Conservation (phyloP, 371 early-diverging fungal species). For the Lichtheimia corymbifera region DNA sequence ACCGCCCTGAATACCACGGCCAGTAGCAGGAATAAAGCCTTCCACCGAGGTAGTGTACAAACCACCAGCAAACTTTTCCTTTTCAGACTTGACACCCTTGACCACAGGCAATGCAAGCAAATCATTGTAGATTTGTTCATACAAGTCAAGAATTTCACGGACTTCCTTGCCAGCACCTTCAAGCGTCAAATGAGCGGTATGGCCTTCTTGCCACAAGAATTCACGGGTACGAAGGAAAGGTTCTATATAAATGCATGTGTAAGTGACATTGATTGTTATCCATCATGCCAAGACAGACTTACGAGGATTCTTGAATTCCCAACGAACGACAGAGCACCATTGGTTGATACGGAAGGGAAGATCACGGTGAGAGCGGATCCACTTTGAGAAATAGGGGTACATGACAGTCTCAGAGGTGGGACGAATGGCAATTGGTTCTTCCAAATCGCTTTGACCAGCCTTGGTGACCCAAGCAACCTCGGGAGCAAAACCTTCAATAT, state of each 20-base stretch:
- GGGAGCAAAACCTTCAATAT: slow-evolving; percentile 99
- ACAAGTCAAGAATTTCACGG: slow-evolving; percentile 91
- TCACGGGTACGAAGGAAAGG: slow-evolving; percentile 99
- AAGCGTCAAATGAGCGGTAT: slow-evolving; percentile 96
- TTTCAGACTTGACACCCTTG: slow-evolving; percentile 98
- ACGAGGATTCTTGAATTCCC: slow-evolving; percentile 99
- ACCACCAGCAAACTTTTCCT: slow-evolving; percentile 99
- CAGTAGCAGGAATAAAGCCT: slow-evolving; percentile 98
- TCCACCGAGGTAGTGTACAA: slow-evolving; percentile 98
- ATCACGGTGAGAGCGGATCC: slow-evolving; percentile 99
- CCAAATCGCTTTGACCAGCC: slow-evolving; percentile 93
- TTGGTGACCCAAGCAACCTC: slow-evolving; percentile 99
- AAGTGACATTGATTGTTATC: background rate
- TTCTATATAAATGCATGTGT: slow-evolving; percentile 46
- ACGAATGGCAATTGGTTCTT: slow-evolving; percentile 98
- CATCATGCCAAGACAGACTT: slow-evolving; percentile 27
- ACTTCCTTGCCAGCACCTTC: slow-evolving; percentile 95
- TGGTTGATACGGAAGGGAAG: slow-evolving; percentile 99
- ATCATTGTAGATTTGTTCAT: slow-evolving; percentile 97
- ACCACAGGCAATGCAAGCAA: slow-evolving; percentile 99
- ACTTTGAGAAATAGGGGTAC: slow-evolving; percentile 99
- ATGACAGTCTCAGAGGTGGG: slow-evolving; percentile 99
- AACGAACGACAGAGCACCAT: slow-evolving; percentile 99
- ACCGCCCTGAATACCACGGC: slow-evolving; percentile 99
- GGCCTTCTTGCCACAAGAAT: slow-evolving; percentile 99